phyloP scores from a whole-genome alignment of 2,329 filamentous ascomycete genomes.

The Penicillium italicum region DNA sequence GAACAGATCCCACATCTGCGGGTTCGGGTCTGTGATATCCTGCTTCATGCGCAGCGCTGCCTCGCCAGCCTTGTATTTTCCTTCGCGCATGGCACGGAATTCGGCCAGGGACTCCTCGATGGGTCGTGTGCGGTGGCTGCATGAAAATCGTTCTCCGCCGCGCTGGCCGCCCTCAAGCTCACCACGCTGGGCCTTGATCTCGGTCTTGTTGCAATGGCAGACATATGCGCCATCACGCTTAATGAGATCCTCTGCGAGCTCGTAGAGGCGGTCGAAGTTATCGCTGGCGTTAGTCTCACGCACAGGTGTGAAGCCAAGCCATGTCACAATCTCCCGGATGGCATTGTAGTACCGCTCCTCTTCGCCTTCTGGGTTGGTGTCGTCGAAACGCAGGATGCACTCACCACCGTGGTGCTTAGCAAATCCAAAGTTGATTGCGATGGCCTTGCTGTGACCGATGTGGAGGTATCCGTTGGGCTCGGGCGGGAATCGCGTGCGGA shows the following conservation, averaged over 20 bases:
- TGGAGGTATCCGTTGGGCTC: slow-evolving; percentile 93
- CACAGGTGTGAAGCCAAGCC: slow-evolving; percentile 77
- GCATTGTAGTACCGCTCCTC: slow-evolving; percentile 84
- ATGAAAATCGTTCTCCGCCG: slow-evolving; percentile 69
- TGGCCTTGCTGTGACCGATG: slow-evolving; percentile 92
- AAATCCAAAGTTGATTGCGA: slow-evolving; percentile 95
- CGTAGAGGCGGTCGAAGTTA: slow-evolving; percentile 83
- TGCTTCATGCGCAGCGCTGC: slow-evolving; percentile 93
- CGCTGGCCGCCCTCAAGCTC: slow-evolving; percentile 62
- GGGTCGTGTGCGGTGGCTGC: slow-evolving; percentile 71
- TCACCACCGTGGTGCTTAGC: slow-evolving; percentile 77
- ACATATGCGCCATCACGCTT: slow-evolving; percentile 68
- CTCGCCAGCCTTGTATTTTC: slow-evolving; percentile 79
- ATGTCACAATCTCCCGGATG: slow-evolving; percentile 83
- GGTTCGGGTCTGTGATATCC: slow-evolving; percentile 74
- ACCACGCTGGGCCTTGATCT: slow-evolving; percentile 83
- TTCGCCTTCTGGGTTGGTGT: slow-evolving; percentile 92
- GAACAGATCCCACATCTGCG: slow-evolving; percentile 93
- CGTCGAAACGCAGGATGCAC: slow-evolving; percentile 78
- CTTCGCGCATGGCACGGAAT: slow-evolving; percentile 86
- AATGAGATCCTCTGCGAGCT: slow-evolving; percentile 82
- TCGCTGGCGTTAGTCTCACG: slow-evolving; percentile 84
- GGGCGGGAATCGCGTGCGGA: slow-evolving; percentile 70
- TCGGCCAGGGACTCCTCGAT: slow-evolving; percentile 74
- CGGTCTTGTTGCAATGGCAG: slow-evolving; percentile 75